These are phyloP conservation scores for Fomitopsis pulvina DNA, from an alignment of 768 basidiomycete species.

Conservation along the genomic window DNA sequence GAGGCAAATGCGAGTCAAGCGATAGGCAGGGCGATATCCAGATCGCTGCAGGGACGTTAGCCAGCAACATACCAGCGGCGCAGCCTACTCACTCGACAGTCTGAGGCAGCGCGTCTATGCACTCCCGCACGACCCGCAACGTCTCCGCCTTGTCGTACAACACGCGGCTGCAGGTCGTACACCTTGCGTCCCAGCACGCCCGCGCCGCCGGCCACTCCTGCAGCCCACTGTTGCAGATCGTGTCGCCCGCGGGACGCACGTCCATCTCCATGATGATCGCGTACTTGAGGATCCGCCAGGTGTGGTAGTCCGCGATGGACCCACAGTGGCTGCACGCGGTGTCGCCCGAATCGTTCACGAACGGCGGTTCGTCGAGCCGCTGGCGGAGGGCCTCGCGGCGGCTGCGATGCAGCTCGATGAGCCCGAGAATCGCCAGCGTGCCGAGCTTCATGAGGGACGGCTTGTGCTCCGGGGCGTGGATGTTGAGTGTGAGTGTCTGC, in stretches of 20 bases:
- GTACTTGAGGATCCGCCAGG: slow-evolving; percentile 61
- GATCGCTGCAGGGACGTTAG: not conserved
- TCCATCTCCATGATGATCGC: slow-evolving; percentile 54
- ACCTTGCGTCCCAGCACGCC: slow-evolving; percentile 55
- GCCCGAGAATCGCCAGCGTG: slow-evolving; percentile 43
- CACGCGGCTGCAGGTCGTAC: slow-evolving; percentile 41
- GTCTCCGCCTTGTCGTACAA: slow-evolving; percentile 54
- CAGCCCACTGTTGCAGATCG: slow-evolving; percentile 42
- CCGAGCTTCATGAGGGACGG: slow-evolving; percentile 40
- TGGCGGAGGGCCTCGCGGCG: slow-evolving; percentile 44
- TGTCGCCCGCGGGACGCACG: slow-evolving; percentile 50
- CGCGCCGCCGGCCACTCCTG: slow-evolving; percentile 51
- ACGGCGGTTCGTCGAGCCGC: slow-evolving; percentile 50
- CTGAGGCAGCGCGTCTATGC: slow-evolving; percentile 43
- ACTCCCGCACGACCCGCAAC: slow-evolving; percentile 45
- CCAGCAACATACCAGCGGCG: not conserved
- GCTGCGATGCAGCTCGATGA: slow-evolving; percentile 47
- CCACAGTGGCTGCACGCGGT: slow-evolving; percentile 50
- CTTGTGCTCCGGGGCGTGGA: slow-evolving; percentile 41
- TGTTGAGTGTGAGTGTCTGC: slow-evolving; percentile 46
- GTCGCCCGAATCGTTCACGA: slow-evolving; percentile 43
- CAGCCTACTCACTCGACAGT: slow-evolving; percentile 23
- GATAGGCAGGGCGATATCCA: not conserved
- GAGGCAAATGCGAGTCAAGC: not conserved
- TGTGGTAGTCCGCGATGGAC: slow-evolving; percentile 43